Conservation (phyloP, 805 yeast species). For the Yarrowia deformans region DNA sequence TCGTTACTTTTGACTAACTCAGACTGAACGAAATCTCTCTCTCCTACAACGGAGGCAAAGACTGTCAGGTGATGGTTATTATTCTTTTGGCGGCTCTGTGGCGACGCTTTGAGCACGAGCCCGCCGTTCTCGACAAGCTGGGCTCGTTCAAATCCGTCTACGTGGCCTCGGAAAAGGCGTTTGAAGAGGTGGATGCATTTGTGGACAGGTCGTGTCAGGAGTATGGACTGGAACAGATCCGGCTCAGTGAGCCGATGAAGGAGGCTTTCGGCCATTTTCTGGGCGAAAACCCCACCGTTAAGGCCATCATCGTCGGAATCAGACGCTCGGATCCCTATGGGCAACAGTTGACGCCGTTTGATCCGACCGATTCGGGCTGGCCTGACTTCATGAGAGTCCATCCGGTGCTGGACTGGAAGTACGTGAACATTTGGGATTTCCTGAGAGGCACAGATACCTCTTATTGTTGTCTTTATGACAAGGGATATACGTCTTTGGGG, state of each 20-base stretch:
- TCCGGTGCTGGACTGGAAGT: slow-evolving; percentile 89
- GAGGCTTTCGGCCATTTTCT: slow-evolving; percentile 74
- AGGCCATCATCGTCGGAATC: slow-evolving; percentile 85
- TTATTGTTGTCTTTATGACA: slow-evolving; percentile 79
- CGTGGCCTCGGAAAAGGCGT: slow-evolving; percentile 76
- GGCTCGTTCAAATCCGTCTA: slow-evolving; percentile 66
- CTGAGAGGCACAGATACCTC: slow-evolving; percentile 62
- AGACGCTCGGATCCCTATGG: slow-evolving; percentile 90
- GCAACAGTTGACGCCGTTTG: slow-evolving; percentile 61
- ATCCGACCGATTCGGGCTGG: slow-evolving; percentile 88
- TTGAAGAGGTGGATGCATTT: slow-evolving; percentile 72
- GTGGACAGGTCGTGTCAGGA: slow-evolving; percentile 60
- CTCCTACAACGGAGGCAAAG: slow-evolving; percentile 96
- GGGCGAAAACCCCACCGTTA: slow-evolving; percentile 58
- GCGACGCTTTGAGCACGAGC: slow-evolving; percentile 44
- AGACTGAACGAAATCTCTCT: slow-evolving; percentile 57
- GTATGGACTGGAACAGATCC: slow-evolving; percentile 62
- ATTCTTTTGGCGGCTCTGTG: slow-evolving; percentile 66
- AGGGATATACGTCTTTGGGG: slow-evolving; percentile 90
- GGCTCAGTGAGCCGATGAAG: slow-evolving; percentile 58
- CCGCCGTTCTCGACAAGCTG: slow-evolving; percentile 42
- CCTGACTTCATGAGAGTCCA: slow-evolving; percentile 84
- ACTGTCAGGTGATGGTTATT: slow-evolving; percentile 87
- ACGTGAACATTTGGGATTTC: slow-evolving; percentile 83
- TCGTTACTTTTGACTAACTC: slow-evolving; percentile 20